These are phyloP conservation scores for Colletotrichum tabaci DNA, from an alignment of 2,329 filamentous ascomycete genomes.

Conservation along the genomic window DNA sequence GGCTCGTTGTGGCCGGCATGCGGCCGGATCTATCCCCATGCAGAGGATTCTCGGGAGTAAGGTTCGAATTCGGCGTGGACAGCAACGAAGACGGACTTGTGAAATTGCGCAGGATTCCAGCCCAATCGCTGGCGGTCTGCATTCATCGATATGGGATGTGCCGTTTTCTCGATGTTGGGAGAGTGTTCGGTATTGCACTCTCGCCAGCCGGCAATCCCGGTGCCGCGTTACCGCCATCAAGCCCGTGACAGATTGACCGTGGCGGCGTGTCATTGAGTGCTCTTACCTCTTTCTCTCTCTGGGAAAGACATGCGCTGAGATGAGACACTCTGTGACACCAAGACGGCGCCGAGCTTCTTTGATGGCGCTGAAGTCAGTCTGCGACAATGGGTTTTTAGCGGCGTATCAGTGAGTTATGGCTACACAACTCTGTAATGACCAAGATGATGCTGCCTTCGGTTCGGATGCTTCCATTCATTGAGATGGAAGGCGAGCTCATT, in stretches of 20 bases:
- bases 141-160: constrained; percentile 10
- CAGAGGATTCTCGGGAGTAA: constrained; percentile 15
- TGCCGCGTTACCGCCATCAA: constrained; percentile 10
- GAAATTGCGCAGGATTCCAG: constrained; percentile 36
- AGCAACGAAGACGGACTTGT: constrained; percentile 35
- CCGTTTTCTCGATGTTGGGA: background rate
- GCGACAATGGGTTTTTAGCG: constrained; percentile 4
- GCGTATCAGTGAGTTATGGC: background rate
- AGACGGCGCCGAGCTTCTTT: constrained; percentile 1
- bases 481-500: constrained; percentile 4
- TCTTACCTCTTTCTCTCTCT: too few relatives aligned
- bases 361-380: constrained; percentile 1
- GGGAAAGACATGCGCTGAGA: constrained; percentile 2
- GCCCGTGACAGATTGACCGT: background rate
- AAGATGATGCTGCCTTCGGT: background rate
- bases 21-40: constrained; percentile 31
- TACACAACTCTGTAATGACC: background rate
- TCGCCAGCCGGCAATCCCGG: background rate
- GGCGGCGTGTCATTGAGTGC: background rate
- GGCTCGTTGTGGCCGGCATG: constrained; percentile 44
- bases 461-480: constrained; percentile 6
- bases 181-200: background rate
- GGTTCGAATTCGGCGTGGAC: constrained; percentile 12
- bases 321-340: constrained; percentile 5
- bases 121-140: constrained; percentile 31